phyloP scores from a whole-genome alignment of 2,329 filamentous ascomycete genomes.

The Pestalotiopsis fici region DNA sequence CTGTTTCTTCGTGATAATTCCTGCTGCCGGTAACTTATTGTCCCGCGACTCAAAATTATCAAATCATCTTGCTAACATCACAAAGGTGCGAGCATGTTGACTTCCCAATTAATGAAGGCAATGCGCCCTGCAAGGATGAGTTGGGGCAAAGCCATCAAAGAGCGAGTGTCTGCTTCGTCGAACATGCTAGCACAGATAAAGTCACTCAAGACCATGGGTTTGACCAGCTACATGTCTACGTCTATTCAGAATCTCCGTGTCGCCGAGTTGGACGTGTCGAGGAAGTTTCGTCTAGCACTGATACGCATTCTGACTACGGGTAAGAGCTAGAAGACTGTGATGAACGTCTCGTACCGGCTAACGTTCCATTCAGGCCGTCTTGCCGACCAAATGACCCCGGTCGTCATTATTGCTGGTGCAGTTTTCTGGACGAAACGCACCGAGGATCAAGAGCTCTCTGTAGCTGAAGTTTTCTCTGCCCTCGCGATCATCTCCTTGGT shows the following conservation, averaged over 20 bases:
- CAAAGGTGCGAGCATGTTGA: neutral
- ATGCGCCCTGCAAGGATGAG: conserved; percentile 8
- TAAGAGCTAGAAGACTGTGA: neutral
- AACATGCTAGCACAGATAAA: conserved; percentile 6
- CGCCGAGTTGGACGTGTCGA: conserved; percentile 4
- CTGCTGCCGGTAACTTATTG: conserved; percentile 23
- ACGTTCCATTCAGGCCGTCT: neutral
- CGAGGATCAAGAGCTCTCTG: conserved; percentile 30
- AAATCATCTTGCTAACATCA: neutral
- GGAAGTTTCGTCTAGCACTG: conserved; percentile 1
- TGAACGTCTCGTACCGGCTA: neutral
- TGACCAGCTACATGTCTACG: neutral
- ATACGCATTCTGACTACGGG: neutral
- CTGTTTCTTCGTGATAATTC: conserved; percentile 27
- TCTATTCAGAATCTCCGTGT: conserved; percentile 4
- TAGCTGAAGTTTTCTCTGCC: conserved; percentile 38
- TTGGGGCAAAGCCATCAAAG: conserved; percentile 1
- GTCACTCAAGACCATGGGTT: conserved; percentile 1
- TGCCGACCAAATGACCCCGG: neutral
- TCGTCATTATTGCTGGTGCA: neutral
- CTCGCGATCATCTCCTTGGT: conserved; percentile 20
- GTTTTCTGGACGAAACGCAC: conserved; percentile 8
- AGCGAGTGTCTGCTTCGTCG: neutral
- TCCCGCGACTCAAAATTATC: neutral
- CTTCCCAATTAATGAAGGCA: neutral